A percentile compares a stretch with the other conserved stretches of the same genome.
Evolutionary conservation across 2,329 filamentous ascomycete genomes (phyloP).

Genomic region (Trichoderma endophyticum): DNA sequence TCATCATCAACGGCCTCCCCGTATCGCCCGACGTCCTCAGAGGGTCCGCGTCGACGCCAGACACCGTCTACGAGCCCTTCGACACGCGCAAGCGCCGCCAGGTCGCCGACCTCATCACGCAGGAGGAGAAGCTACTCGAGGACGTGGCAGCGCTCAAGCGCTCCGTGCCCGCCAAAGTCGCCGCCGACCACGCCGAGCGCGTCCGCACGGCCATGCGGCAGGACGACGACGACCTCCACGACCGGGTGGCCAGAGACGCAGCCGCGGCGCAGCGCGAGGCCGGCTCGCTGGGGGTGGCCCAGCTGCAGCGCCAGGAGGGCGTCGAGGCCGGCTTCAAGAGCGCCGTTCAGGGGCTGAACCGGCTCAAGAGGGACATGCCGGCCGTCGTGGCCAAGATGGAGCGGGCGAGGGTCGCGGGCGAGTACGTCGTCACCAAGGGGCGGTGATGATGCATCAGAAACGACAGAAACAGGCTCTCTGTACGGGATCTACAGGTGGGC

Average conservation of each 20-base stretch:
- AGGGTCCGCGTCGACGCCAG: constrained; percentile 23
- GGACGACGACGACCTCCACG: constrained; percentile 47
- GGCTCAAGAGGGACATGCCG: constrained; percentile 59
- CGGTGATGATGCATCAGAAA: neutral
- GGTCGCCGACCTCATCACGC: constrained; percentile 57
- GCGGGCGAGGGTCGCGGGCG: constrained; percentile 57
- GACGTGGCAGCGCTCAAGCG: constrained; percentile 61
- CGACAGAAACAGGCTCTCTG: neutral
- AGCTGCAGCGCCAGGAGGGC: constrained; percentile 41
- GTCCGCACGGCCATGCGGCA: constrained; percentile 39
- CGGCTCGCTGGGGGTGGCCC: constrained; percentile 26
- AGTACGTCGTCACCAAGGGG: constrained; percentile 47
- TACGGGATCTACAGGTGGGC: neutral
- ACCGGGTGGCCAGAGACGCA: constrained; percentile 24
- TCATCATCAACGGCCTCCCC: constrained; percentile 60
- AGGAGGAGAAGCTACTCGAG: constrained; percentile 62
- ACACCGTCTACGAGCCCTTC: constrained; percentile 54
- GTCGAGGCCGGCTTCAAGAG: constrained; percentile 46
- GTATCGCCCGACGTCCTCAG: constrained; percentile 43
- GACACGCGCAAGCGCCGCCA: constrained; percentile 56
- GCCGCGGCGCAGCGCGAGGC: constrained; percentile 17
- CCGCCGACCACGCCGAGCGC: constrained; percentile 41
- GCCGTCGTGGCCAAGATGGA: constrained; percentile 63
- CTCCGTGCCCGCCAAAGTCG: constrained; percentile 45
- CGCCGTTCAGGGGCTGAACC: constrained; percentile 50